phyloP scores from a whole-genome alignment of 2,329 filamentous ascomycete species.

The Huntiella omanensis region DNA sequence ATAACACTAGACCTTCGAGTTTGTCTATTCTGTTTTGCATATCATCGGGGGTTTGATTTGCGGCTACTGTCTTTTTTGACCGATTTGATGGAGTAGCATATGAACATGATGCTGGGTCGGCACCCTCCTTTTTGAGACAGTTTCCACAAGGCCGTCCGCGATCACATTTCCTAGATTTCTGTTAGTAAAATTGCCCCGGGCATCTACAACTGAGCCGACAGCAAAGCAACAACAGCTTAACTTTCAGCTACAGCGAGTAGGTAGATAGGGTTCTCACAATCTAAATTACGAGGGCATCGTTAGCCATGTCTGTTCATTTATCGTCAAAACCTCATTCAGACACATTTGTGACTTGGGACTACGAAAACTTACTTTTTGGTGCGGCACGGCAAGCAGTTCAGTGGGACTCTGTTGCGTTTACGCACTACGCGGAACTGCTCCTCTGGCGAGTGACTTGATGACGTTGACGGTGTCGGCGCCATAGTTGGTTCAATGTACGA shows the following conservation, averaged over 20 bases:
- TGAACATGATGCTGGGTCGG: constrained; percentile 61
- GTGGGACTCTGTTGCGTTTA: constrained; percentile 76
- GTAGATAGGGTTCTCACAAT: constrained; percentile 7
- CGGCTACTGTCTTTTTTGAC: constrained; percentile 51
- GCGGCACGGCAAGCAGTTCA: constrained; percentile 81
- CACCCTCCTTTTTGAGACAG: constrained; percentile 76
- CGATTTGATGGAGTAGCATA: constrained; percentile 56
- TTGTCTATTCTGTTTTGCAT: constrained; percentile 98
- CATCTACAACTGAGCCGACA: neutral
- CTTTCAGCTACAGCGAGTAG: neutral
- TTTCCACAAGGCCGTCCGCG: constrained; percentile 82
- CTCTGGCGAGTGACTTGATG: constrained; percentile 61
- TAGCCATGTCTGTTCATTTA: constrained; percentile 15
- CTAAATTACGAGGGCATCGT: constrained; percentile 2
- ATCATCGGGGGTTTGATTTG: constrained; percentile 56
- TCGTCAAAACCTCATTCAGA: constrained; percentile 17
- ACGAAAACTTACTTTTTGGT: constrained; percentile 56
- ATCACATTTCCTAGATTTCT: constrained; percentile 60
- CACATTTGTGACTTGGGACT: too few relatives aligned
- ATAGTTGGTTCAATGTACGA: constrained; percentile 24
- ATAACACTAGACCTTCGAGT: constrained; percentile 77
- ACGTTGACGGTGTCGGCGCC: constrained; percentile 62
- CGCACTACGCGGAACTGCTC: constrained; percentile 74
- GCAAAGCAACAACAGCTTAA: neutral
- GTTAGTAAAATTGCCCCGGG: neutral